Percentiles rank a stretch among this genome's conserved stretches.
Conservation (phyloP, 805 yeast species). For the Starmerella geochares region DNA sequence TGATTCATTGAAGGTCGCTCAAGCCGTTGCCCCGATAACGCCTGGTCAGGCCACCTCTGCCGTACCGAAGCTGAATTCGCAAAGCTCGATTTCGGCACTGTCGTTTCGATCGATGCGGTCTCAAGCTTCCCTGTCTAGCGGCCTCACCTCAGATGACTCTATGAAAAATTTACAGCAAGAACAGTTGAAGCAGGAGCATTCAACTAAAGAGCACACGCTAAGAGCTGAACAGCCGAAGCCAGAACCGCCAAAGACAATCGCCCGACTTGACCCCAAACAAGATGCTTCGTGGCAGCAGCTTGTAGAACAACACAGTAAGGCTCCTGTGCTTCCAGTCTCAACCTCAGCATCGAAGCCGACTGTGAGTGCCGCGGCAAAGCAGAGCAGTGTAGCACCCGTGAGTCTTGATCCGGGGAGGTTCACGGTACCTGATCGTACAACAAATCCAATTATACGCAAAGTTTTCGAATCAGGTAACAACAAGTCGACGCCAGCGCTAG, state of each 20-base stretch:
- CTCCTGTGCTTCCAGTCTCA: too few relatives aligned
- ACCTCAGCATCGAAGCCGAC: too few relatives aligned
- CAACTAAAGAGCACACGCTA: too few relatives aligned
- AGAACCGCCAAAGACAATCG: not conserved
- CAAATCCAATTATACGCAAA: conserved; percentile 5
- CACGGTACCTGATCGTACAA: not conserved
- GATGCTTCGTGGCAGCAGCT: conserved; percentile 1
- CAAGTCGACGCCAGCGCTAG: conserved; percentile 15
- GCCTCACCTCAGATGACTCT: conserved; percentile 2
- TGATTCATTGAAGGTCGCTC: not conserved
- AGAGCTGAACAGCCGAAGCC: not conserved
- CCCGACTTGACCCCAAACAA: conserved; percentile 5
- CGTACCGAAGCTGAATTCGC: conserved; percentile 17
- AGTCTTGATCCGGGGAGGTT: conserved; percentile 5
- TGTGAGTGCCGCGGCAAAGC: not conserved
- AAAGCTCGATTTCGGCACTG: conserved; percentile 20
- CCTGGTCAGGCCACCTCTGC: conserved; percentile 15
- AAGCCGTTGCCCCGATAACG: not conserved
- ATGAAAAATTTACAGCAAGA: not conserved
- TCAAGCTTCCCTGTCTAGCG: conserved; percentile 5
- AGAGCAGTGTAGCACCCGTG: not conserved
- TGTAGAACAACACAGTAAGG: not conserved
- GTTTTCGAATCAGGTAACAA: conserved; percentile 17
- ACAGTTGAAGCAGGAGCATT: not conserved
- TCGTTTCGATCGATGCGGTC: conserved; percentile 23